Conservation (phyloP, 768 basidiomycete genomes). For the Suillus occidentalis region DNA sequence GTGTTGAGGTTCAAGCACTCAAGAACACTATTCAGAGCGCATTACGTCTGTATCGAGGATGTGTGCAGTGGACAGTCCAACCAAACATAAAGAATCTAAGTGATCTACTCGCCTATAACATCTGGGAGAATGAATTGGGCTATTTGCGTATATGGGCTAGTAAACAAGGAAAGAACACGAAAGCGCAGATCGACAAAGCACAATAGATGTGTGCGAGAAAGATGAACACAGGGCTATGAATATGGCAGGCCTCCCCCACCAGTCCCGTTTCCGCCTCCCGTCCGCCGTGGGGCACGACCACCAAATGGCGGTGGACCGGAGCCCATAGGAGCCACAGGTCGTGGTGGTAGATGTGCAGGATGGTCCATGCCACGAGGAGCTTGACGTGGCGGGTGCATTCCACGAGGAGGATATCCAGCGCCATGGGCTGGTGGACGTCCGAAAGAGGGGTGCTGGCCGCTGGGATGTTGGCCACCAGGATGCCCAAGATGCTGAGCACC, state of each 20-base stretch:
- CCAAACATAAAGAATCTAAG: neutral
- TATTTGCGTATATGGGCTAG: neutral
- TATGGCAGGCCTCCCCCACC: constrained; percentile 28
- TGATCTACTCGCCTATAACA: neutral
- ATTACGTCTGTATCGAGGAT: neutral
- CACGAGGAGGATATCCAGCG: neutral
- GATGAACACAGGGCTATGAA: constrained; percentile 17
- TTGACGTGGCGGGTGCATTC: neutral
- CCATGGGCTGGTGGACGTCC: constrained; percentile 3
- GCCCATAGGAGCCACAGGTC: constrained; percentile 23
- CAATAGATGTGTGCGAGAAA: constrained; percentile 3
- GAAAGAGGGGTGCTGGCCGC: constrained; percentile 8
- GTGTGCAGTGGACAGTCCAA: neutral
- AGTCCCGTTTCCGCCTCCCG: constrained; percentile 15
- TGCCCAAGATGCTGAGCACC: neutral
- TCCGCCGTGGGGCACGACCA: constrained; percentile 17
- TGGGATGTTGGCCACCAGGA: constrained; percentile 12
- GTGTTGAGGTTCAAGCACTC: neutral
- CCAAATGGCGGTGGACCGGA: constrained; percentile 6
- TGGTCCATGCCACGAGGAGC: neutral
- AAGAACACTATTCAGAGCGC: neutral
- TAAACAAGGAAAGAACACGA: neutral
- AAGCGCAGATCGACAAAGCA: constrained; percentile 6
- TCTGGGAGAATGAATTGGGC: neutral
- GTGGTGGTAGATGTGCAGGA: constrained; percentile 19